Evolutionary conservation across 768 basidiomycete genomes (phyloP), one percentile per base, ranked within the genome.

Genomic region (Porphyrellus cyaneotinctus): DNA sequence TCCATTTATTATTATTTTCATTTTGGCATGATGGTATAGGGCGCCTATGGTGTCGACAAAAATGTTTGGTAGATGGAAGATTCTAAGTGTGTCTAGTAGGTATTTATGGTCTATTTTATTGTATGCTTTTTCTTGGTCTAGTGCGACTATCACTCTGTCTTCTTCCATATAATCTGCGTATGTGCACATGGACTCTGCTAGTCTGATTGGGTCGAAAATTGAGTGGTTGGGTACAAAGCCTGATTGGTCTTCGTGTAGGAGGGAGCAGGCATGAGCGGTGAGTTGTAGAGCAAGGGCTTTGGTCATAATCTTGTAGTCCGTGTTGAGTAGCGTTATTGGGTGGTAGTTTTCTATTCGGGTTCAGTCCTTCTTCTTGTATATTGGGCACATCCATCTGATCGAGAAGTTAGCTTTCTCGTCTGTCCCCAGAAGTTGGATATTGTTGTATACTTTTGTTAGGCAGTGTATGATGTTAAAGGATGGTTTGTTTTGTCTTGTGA

Each of bases 51-150:
- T 51, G 0, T 22, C 7, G 0, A 37, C 6, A 1, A 43, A 51
- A 2, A 42, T 6, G 4, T 18, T 1, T 1, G 49, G 51, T 1
- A 51, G 36, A 0, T 69, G 43, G 20, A 38, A 38, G 2, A 8
- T 11, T 38, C 22, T 22, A 20, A 38, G 37, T 18, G 8, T 22
- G 4, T 22, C 18, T 20, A 38, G 6, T 22, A 38, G 10, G 18
- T 38, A 38, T 38, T 9, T 38, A 15, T 38, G 37, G 18, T 38
- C 37, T 15, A 38, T 38, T 38, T 71, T 72, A 26, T 75, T 69
- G 28, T 74, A 74, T 0, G 43, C n/a, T n/a, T 74, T 74, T 53
- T 74, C 73, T 51, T 75, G 73, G 58, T 75, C 72, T 0, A 75
- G 64, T 0, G 62, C 52, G 0, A 75, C 28, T 0, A 75, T 70